Percentiles rank a stretch among this genome's conserved stretches.
Conservation (phyloP, 2,329 filamentous ascomycete species). For the Parastagonospora avenae region DNA sequence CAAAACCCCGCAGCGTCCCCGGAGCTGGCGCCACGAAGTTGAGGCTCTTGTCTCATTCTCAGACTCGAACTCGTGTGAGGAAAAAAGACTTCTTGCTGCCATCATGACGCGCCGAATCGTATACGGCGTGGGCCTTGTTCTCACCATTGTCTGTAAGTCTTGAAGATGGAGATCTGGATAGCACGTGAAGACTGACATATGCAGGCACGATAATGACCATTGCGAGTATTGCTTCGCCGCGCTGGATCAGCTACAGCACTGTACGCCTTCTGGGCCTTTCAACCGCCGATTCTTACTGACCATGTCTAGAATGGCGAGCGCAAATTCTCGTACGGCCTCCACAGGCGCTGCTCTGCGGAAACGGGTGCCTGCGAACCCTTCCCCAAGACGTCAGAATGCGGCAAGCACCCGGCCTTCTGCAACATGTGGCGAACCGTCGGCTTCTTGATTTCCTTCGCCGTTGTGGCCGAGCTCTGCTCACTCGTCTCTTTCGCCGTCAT, state of each 20-base stretch:
- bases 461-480: constrained; percentile 80
- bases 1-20: constrained; percentile 7
- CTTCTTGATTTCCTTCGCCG: constrained; percentile 83
- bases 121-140: constrained; percentile 55
- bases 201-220: constrained; percentile 74
- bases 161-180: background rate
- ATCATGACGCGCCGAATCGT: constrained; percentile 56
- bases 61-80: background rate
- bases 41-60: background rate
- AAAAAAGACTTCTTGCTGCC: background rate
- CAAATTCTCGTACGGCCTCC: constrained; percentile 70
- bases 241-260: constrained; percentile 70
- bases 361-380: constrained; percentile 68
- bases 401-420: constrained; percentile 76
- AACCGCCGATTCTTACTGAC: constrained; percentile 7
- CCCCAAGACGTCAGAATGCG: constrained; percentile 71
- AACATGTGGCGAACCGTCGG: constrained; percentile 88
- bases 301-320: constrained; percentile 37
- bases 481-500: constrained; percentile 81
- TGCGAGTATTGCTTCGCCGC: constrained; percentile 69
- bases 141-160: constrained; percentile 50
- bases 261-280: constrained; percentile 23
- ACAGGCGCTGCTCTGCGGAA: constrained; percentile 77
- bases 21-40: constrained; percentile 8
- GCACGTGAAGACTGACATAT: constrained; percentile 14